A percentile compares a stretch with the other conserved stretches of the same genome.
Evolutionary conservation across 2,329 filamentous ascomycete genomes (phyloP).

Genomic region (Colletotrichum tamarilloi): DNA sequence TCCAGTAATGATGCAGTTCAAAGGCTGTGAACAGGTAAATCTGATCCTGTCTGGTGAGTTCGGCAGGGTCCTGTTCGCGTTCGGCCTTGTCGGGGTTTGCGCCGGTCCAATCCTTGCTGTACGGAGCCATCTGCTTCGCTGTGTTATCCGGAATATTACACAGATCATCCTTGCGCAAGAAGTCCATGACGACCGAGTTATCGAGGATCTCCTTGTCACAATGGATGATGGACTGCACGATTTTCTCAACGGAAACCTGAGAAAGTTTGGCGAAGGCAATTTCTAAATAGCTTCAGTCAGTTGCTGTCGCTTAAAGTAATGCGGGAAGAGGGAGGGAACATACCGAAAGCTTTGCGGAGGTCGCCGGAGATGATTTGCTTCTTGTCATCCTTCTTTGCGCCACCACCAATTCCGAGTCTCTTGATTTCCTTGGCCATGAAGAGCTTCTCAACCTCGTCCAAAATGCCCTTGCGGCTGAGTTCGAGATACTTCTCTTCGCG

Average conservation of each 20-base stretch:
- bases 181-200: slow-evolving; percentile 95
- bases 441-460: slow-evolving; percentile 96
- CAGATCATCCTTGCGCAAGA: slow-evolving; percentile 90
- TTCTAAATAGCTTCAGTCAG: slow-evolving; percentile 57
- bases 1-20: slow-evolving; percentile 98
- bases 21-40: slow-evolving; percentile 94
- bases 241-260: slow-evolving; percentile 82
- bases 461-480: slow-evolving; percentile 90
- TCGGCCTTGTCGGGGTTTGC: slow-evolving; percentile 81
- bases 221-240: slow-evolving; percentile 94
- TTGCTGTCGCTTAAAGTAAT: background rate
- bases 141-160: slow-evolving; percentile 93
- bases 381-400: slow-evolving; percentile 87
- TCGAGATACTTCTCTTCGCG: slow-evolving; percentile 97
- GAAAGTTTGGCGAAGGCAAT: slow-evolving; percentile 96
- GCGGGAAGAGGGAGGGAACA: slow-evolving; percentile 42
- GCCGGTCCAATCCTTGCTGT: slow-evolving; percentile 96
- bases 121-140: slow-evolving; percentile 91
- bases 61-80: slow-evolving; percentile 86
- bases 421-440: slow-evolving; percentile 99
- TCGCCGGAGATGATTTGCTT: slow-evolving; percentile 96
- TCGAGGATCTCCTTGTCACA: slow-evolving; percentile 91
- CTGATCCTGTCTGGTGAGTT: slow-evolving; percentile 95
- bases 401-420: slow-evolving; percentile 75
- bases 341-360: slow-evolving; percentile 86